Evolutionary conservation across 306 rosid species (phyloP), one percentile per base, ranked within the genome.

Genomic region (Quercus agrifolia): DNA sequence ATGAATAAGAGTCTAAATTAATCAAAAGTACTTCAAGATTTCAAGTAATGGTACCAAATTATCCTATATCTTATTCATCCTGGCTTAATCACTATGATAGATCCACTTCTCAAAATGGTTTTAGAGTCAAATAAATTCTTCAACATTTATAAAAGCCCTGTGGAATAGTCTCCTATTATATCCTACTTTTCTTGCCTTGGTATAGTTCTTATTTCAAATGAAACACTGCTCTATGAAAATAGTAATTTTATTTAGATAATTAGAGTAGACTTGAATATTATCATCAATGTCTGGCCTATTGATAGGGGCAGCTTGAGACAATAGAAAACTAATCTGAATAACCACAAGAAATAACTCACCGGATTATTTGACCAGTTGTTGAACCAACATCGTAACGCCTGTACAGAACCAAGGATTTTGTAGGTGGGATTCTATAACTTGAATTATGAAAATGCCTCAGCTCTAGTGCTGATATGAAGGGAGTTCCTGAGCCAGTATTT

Each of bases 391-490:
- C 87, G 0, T 78, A n/a, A 8, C 89, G 88, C 2, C 4, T 0
- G n/a, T 33, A 54, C 1, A 84, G 74, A 18, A 28, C 64, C 35
- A 88, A 69, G 3, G 89, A 79, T 25, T 12, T 20, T 10, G 17
- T 71, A 28, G 28, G 0, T 8, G 23, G 1, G 35, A 80, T 77
- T 21, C 4, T 5, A 28, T 89, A 87, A 67, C 35, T 78, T 7
- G 59, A 20, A 74, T 68, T 38, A 6, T 71, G 66, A 14, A 91
- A 73, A 6, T 85, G 88, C 83, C 90, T 85, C 5, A 88, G 71
- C 30, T 91, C 92, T 19, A 91, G 33, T 3, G 87, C 78, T 4
- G 92, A 88, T 73, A 91, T 87, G 82, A 88, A 91, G 2, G 94
- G 94, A 11, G 78, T 87, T 70, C 91, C 94, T 1, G 3, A 3